A percentile compares a stretch with the other conserved stretches of the same genome.
Evolutionary conservation across 768 basidiomycete genomes (phyloP).

Genomic region (Lactarius evosmus): DNA sequence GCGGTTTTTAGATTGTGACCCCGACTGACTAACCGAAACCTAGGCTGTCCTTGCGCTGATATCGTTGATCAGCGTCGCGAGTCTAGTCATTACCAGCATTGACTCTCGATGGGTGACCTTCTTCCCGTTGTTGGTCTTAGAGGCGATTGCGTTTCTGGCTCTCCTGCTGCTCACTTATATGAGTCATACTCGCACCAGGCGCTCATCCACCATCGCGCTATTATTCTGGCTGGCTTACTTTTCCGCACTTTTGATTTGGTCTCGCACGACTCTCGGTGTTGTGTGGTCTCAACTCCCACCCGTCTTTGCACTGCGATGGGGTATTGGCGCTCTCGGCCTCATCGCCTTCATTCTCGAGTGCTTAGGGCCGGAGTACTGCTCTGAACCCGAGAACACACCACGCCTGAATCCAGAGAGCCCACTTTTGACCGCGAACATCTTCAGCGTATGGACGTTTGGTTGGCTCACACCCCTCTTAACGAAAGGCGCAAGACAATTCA

Average conservation of each 20-base stretch:
- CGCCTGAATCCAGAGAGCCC: slow-evolving; percentile 60
- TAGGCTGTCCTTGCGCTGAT: slow-evolving; percentile 52
- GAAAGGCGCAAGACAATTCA: slow-evolving; percentile 59
- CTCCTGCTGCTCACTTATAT: slow-evolving; percentile 52
- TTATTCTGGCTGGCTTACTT: slow-evolving; percentile 80
- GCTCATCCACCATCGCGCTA: slow-evolving; percentile 69
- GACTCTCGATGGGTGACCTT: slow-evolving; percentile 42
- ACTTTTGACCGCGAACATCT: slow-evolving; percentile 72
- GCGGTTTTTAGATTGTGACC: neutral
- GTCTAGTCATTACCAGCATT: slow-evolving; percentile 41
- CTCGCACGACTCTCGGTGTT: slow-evolving; percentile 49
- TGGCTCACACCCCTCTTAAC: slow-evolving; percentile 85
- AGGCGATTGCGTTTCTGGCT: slow-evolving; percentile 51
- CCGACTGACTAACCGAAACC: slow-evolving; percentile 7
- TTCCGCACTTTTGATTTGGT: slow-evolving; percentile 48
- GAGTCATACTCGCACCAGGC: slow-evolving; percentile 68
- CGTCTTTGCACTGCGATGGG: slow-evolving; percentile 46
- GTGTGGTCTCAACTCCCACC: slow-evolving; percentile 36
- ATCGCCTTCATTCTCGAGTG: slow-evolving; percentile 64
- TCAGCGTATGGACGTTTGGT: slow-evolving; percentile 75
- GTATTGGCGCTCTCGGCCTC: slow-evolving; percentile 44
- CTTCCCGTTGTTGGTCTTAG: slow-evolving; percentile 52
- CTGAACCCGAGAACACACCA: slow-evolving; percentile 33
- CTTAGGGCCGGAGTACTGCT: slow-evolving; percentile 56
- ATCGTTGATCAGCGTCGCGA: slow-evolving; percentile 43